Evolutionary conservation across 2,329 filamentous ascomycete genomes (phyloP).

Genomic region (Fusarium brevicatenulatum): DNA sequence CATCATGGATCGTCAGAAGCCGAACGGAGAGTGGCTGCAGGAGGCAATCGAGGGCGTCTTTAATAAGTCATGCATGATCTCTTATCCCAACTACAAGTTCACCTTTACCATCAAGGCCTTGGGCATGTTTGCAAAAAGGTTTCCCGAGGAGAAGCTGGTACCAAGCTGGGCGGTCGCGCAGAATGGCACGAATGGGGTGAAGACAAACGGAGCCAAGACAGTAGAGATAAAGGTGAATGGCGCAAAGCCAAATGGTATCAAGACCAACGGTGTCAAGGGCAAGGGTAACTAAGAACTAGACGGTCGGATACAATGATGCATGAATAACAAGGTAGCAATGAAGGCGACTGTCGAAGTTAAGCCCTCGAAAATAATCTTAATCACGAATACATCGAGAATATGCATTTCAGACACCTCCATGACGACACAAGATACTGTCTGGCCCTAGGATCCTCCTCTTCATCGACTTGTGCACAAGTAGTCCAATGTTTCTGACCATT

Average conservation of each 20-base stretch:
- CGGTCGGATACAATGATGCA: no score
- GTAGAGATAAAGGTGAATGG: background rate
- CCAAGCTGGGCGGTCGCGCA: conserved; percentile 22
- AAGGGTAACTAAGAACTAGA: background rate
- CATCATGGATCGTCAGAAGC: conserved; percentile 85
- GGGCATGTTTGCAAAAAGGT: conserved; percentile 83
- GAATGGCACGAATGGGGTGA: background rate
- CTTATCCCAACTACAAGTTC: conserved; percentile 99
- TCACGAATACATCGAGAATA: background rate
- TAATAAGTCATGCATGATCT: conserved; percentile 99
- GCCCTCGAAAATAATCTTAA: background rate
- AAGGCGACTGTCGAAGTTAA: background rate
- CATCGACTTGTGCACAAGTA: background rate
- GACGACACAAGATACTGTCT: background rate
- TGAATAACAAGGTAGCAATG: no score
- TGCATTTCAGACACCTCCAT: background rate
- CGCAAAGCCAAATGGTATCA: background rate
- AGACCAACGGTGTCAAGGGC: background rate
- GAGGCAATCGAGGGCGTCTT: conserved; percentile 98
- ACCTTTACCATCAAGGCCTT: conserved; percentile 93
- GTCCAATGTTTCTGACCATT: no score
- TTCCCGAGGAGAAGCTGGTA: conserved; percentile 70
- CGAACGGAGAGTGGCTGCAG: conserved; percentile 93
- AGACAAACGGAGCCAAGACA: background rate
- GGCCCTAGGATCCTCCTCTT: background rate